phyloP scores from a whole-genome alignment of 1,139 yeast species.

The Pneumocystis murina region DNA sequence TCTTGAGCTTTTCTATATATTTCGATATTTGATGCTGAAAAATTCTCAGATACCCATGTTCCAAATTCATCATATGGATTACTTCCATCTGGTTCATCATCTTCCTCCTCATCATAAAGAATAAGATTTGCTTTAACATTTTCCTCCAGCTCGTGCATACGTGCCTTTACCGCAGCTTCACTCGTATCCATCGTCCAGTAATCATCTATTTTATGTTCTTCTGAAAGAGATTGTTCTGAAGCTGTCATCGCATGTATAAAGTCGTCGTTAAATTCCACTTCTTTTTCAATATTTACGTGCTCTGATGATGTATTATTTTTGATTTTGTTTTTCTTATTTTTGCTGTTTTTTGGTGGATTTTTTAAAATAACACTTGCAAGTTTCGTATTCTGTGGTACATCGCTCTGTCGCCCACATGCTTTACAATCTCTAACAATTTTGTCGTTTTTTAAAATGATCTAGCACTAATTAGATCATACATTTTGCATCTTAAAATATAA shows the following conservation, averaged over 20 bases:
- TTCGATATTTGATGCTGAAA: constrained; percentile 59
- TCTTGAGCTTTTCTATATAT: constrained; percentile 81
- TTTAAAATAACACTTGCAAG: constrained; percentile 73
- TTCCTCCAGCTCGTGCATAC: constrained; percentile 77
- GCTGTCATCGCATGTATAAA: constrained; percentile 34
- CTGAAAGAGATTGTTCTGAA: constrained; percentile 75
- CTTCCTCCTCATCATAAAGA: constrained; percentile 23
- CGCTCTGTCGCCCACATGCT: constrained; percentile 90
- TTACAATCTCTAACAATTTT: constrained; percentile 82
- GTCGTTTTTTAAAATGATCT: constrained; percentile 52
- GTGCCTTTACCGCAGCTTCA: constrained; percentile 86
- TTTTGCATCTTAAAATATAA: not conserved
- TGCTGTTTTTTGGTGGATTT: constrained; percentile 61
- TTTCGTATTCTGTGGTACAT: constrained; percentile 75
- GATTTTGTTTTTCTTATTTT: constrained; percentile 30
- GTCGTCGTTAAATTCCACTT: constrained; percentile 42
- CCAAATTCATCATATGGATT: constrained; percentile 60
- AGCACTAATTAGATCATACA: not conserved
- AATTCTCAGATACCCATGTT: constrained; percentile 65
- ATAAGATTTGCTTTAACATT: constrained; percentile 17
- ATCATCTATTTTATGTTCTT: constrained; percentile 39
- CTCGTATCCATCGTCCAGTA: constrained; percentile 98
- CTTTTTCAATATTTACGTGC: constrained; percentile 22
- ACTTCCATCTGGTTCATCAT: constrained; percentile 28
- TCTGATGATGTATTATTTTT: constrained; percentile 35